Evolutionary conservation across 208 protist species (phyloP), one percentile per base, ranked within the genome.

Genomic region (Trypanosoma caninum): DNA sequence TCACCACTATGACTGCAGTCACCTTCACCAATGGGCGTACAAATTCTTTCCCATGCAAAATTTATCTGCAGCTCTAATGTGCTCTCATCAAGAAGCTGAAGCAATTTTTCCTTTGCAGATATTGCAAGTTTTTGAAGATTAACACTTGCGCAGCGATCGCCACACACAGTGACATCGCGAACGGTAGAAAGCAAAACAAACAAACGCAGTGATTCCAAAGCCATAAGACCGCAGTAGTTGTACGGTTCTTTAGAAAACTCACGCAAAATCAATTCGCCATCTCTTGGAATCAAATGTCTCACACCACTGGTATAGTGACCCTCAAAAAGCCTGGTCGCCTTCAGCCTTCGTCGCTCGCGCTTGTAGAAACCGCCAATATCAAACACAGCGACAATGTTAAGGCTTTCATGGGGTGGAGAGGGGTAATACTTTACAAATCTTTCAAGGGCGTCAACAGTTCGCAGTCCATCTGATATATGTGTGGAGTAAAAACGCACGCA

Each of bases 381-480:
- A 66, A 83, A 90, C 11, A 76, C 65, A 9, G 59, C 74, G 16
- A 70, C 86, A 46, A 81, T 61, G 59, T 84, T 84, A 10, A 72
- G 51, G 63, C 76, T 80, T 48, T 78, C 54, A 46, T 70, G 40
- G 13, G 87, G 87, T 5, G 84, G 84, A 18, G 76, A 74, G n/a
- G 86, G 84, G 60, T 91, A 79, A 67, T 91, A 84, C 56, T 84
- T 76, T 30, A 84, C 67, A 7, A 95, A 72, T 51, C 83, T 83
- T 27, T 65, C 64, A 51, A 91, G 53, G 14, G 83, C 89, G 47
- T 60, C 73, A 42, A 71, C 54, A 34, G 64, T 56, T 10, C 64
- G 66, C 45, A 73, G 63, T 44, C 82, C 71, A 18, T 76, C 82
- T 10, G 80, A 67, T 11, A 87, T 53, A 35, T 59, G 59, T 1